These are phyloP conservation scores for sunflower (Helianthus annuus) DNA, from an alignment of 129 eudicot genomes.

Conservation along the genomic window HanXRQr2.0-SUNRISE NC_035444.2:60857429-60857928, in stretches of 20 bases:
- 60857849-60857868: slow-evolving; percentile 49
- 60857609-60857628: slow-evolving; percentile 29
- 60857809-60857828: slow-evolving; percentile 14
- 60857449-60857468: background rate
- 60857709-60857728: slow-evolving; percentile 32
- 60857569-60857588: slow-evolving; percentile 55
- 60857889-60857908: slow-evolving; percentile 87
- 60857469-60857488: background rate
- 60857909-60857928: slow-evolving; percentile 85
- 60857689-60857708: slow-evolving; percentile 6
- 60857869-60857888: slow-evolving; percentile 72
- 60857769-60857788: background rate
- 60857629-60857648: background rate
- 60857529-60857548: slow-evolving; percentile 41
- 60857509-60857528: slow-evolving; percentile 10
- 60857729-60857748: background rate
- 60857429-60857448: slow-evolving; percentile 2
- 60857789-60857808: slow-evolving; percentile 5
- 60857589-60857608: slow-evolving; percentile 39
- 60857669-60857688: slow-evolving; percentile 13
- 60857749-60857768: slow-evolving; percentile 10
- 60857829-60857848: slow-evolving; percentile 18
- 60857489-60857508: background rate
- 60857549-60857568: slow-evolving; percentile 59
- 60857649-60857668: slow-evolving; percentile 16